Evolutionary conservation across 73 alveolate genomes (phyloP).

Genomic region (Diophrys appendiculata): DNA sequence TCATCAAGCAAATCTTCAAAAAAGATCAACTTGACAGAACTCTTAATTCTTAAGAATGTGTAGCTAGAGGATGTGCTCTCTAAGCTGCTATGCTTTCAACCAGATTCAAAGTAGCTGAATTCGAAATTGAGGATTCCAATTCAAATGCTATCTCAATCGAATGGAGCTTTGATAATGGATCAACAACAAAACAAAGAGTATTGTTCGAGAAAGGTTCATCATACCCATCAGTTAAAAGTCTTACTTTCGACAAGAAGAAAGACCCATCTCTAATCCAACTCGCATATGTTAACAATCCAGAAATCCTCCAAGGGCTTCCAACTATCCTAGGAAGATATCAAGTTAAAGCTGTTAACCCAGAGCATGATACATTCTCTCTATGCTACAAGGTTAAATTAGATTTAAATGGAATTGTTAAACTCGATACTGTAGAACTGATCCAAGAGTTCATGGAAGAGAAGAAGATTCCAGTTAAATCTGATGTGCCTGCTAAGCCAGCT

Average conservation of each 20-base stretch:
- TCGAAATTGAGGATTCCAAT: constrained; percentile 81
- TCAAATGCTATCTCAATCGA: constrained; percentile 62
- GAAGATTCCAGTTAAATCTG: constrained; percentile 51
- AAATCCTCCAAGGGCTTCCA: constrained; percentile 53
- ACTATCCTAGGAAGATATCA: constrained; percentile 53
- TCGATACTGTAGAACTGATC: constrained; percentile 65
- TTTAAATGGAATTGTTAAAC: constrained; percentile 59
- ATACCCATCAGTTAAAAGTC: constrained; percentile 74
- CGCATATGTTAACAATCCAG: constrained; percentile 46
- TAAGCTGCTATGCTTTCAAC: constrained; percentile 98
- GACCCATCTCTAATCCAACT: constrained; percentile 69
- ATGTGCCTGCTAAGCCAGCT: constrained; percentile 36
- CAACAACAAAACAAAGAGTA: constrained; percentile 32
- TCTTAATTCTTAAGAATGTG: constrained; percentile 94
- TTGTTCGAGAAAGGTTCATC: constrained; percentile 52
- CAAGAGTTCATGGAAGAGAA: constrained; percentile 64
- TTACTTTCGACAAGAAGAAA: constrained; percentile 67
- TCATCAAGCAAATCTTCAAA: constrained; percentile 84
- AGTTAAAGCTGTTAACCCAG: constrained; percentile 63
- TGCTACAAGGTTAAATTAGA: constrained; percentile 65
- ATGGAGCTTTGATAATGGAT: constrained; percentile 56
- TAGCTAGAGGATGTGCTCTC: constrained; percentile 98
- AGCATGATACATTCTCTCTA: constrained; percentile 58
- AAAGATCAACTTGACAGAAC: constrained; percentile 91
- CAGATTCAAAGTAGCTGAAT: constrained; percentile 86